These are phyloP conservation scores for Podospora anserina DNA, from an alignment of 495 filamentous ascomycete species.

Conservation along the genomic window DNA sequence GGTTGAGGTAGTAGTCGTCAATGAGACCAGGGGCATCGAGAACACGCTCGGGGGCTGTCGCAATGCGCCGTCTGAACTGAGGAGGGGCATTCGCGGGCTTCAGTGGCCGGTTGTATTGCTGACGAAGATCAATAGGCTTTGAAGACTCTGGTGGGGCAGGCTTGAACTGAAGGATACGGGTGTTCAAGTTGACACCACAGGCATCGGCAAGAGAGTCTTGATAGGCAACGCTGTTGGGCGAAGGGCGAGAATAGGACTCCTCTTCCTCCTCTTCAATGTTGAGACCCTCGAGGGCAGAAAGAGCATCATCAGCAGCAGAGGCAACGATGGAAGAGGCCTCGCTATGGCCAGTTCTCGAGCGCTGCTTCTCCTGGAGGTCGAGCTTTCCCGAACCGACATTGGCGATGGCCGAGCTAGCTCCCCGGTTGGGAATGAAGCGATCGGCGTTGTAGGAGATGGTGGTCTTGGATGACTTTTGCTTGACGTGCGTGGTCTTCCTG, in stretches of 20 bases:
- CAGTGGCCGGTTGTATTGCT: conserved; percentile 96
- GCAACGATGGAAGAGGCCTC: conserved; percentile 64
- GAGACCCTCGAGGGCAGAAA: conserved; percentile 73
- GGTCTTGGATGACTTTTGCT: conserved; percentile 70
- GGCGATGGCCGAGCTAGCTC: conserved; percentile 81
- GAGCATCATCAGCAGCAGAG: conserved; percentile 70
- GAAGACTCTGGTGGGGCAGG: conserved; percentile 93
- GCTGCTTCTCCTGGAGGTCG: conserved; percentile 57
- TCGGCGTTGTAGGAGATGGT: conserved; percentile 83
- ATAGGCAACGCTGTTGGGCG: conserved; percentile 85
- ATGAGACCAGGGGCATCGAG: conserved; percentile 94
- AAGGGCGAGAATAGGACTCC: conserved; percentile 65
- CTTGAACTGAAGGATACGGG: conserved; percentile 98
- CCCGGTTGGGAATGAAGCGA: conserved; percentile 92
- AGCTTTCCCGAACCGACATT: conserved; percentile 80
- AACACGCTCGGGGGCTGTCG: conserved; percentile 93
- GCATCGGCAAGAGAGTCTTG: conserved; percentile 87
- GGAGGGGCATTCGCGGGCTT: conserved; percentile 72
- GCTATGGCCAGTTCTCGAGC: conserved; percentile 62
- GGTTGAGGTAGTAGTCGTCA: conserved; percentile 98
- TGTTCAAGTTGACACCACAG: conserved; percentile 88
- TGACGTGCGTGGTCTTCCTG: conserved; percentile 55
- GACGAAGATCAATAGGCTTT: conserved; percentile 93
- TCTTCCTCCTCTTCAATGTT: conserved; percentile 57
- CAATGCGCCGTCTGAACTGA: conserved; percentile 84